A percentile compares a stretch with the other conserved stretches of the same genome.
Evolutionary conservation across 169 alveolate genomes (phyloP).

Genomic region (Eimeria sp.): DNA sequence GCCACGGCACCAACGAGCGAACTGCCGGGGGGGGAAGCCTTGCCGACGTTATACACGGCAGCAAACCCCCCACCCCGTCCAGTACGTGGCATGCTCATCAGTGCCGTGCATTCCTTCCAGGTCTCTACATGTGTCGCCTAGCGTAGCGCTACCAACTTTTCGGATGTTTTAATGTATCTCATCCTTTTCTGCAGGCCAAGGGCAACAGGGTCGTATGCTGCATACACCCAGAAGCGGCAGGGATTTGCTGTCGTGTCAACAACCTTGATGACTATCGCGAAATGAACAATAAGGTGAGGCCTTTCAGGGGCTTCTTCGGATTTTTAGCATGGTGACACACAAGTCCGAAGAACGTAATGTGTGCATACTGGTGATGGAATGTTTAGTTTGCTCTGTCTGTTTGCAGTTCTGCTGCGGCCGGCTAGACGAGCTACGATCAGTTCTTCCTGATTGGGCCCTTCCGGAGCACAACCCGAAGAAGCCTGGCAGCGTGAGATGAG

Average conservation of each 20-base stretch:
- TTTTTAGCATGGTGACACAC: not conserved
- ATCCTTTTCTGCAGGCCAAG: slow-evolving; percentile 50
- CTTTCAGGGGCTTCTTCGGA: not conserved
- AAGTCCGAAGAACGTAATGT: too few relatives aligned
- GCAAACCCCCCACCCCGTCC: slow-evolving; percentile 81
- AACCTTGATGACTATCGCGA: slow-evolving; percentile 77
- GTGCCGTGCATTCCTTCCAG: not conserved
- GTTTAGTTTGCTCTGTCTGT: not conserved
- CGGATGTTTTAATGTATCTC: not conserved
- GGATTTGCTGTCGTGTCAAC: slow-evolving; percentile 80
- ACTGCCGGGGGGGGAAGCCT: not conserved
- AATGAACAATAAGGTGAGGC: slow-evolving; percentile 71
- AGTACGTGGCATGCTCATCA: slow-evolving; percentile 5
- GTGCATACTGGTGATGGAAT: not conserved
- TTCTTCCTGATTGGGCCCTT: slow-evolving; percentile 77
- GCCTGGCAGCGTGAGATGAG: slow-evolving; percentile 68
- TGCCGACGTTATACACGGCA: slow-evolving; percentile 55
- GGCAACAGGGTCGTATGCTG: slow-evolving; percentile 79
- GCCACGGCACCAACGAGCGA: slow-evolving; percentile 50
- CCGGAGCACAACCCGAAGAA: slow-evolving; percentile 74
- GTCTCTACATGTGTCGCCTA: not conserved
- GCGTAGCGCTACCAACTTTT: not conserved
- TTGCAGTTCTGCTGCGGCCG: slow-evolving; percentile 79
- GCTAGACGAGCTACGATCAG: slow-evolving; percentile 60
- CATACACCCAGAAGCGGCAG: slow-evolving; percentile 80